Conservation (phyloP, 495 filamentous ascomycete genomes). For the Podospora fimiseda region DNA sequence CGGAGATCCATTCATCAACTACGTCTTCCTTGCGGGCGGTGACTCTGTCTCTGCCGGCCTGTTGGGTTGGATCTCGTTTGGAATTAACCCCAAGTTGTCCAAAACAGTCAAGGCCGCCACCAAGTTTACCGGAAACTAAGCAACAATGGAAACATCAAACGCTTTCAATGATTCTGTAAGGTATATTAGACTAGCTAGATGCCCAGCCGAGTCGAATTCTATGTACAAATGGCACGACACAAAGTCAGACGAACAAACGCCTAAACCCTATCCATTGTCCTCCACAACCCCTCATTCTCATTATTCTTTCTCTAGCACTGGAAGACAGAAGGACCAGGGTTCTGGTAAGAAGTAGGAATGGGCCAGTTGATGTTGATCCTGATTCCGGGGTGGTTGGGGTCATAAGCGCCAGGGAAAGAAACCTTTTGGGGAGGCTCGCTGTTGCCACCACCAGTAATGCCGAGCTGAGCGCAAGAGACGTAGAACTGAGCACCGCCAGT, state of each 20-base stretch:
- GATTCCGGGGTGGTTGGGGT: slow-evolving; percentile 35
- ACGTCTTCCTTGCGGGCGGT: background rate
- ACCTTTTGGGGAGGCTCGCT: slow-evolving; percentile 30
- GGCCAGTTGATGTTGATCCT: slow-evolving; percentile 41
- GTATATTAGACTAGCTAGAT: too few species aligned
- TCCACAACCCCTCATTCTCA: too few species aligned
- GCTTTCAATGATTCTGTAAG: too few species aligned
- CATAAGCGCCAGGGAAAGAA: slow-evolving; percentile 37
- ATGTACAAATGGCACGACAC: too few species aligned
- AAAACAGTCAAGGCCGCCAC: background rate
- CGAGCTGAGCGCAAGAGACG: slow-evolving; percentile 37
- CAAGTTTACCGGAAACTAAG: background rate
- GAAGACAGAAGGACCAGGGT: slow-evolving; percentile 38
- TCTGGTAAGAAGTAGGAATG: slow-evolving; percentile 36
- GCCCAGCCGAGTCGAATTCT: too few species aligned
- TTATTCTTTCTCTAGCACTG: too few species aligned
- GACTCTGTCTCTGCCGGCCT: background rate
- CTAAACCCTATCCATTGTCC: too few species aligned
- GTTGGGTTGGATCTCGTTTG: background rate
- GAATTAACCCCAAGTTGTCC: background rate
- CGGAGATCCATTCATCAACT: background rate
- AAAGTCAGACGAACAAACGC: too few species aligned
- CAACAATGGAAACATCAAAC: background rate
- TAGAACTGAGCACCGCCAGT: slow-evolving; percentile 48
- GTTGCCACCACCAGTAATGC: slow-evolving; percentile 35